These are phyloP conservation scores for Geosmithia putterillii DNA, from an alignment of 2,329 filamentous ascomycete genomes.

Conservation along the genomic window DNA sequence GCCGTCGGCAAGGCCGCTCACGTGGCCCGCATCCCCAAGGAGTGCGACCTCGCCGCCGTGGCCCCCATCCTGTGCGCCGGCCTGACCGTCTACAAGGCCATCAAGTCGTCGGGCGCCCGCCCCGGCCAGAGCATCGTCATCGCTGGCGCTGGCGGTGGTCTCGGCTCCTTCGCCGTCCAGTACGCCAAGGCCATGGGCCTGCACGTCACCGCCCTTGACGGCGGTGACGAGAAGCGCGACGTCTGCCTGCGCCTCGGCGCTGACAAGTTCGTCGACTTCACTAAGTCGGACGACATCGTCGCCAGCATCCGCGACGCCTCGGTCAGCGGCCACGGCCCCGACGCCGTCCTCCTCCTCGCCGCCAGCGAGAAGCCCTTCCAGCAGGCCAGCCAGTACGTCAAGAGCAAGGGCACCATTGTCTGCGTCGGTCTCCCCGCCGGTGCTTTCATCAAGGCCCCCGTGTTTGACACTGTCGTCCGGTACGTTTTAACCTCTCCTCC, in stretches of 20 bases:
- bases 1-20: slow-evolving; percentile 76
- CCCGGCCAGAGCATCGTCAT: slow-evolving; percentile 73
- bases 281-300: slow-evolving; percentile 62
- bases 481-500: neutral
- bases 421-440: slow-evolving; percentile 80
- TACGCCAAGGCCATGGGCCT: slow-evolving; percentile 89
- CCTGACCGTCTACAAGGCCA: slow-evolving; percentile 82
- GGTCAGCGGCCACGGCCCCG: slow-evolving; percentile 68
- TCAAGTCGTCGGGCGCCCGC: slow-evolving; percentile 67
- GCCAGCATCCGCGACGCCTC: slow-evolving; percentile 75
- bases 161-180: slow-evolving; percentile 69
- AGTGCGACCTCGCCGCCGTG: slow-evolving; percentile 62
- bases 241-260: slow-evolving; percentile 63
- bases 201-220: slow-evolving; percentile 69
- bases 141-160: slow-evolving; percentile 74
- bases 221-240: slow-evolving; percentile 66
- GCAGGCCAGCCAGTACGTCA: slow-evolving; percentile 81
- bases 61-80: slow-evolving; percentile 75
- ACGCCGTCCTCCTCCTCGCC: slow-evolving; percentile 78
- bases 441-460: slow-evolving; percentile 69
- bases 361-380: slow-evolving; percentile 89
- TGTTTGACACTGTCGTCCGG: slow-evolving; percentile 76
- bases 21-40: slow-evolving; percentile 70
- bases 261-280: slow-evolving; percentile 68
- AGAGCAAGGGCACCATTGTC: slow-evolving; percentile 68